Evolutionary conservation across 768 basidiomycete genomes (phyloP), one percentile per base, ranked within the genome.

Genomic region (Ramaria sp.): DNA sequence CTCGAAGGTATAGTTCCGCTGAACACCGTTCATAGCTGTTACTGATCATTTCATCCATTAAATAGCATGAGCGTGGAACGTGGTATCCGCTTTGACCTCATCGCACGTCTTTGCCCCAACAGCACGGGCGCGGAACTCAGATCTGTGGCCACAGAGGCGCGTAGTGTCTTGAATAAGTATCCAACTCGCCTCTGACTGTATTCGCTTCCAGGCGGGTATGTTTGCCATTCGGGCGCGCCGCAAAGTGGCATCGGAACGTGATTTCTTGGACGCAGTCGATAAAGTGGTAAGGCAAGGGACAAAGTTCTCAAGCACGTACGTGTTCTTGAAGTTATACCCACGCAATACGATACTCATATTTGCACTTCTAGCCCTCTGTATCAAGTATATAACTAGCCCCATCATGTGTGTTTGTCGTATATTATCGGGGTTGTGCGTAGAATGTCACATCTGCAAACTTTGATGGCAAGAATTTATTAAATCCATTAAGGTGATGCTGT

Each of bases 101-200:
- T 99, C 67, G 94, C 94, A 11, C 84, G 96, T 38, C 72, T 99
- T 58, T 99, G 96, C 69, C 96, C 96, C 20, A 96, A 96, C 69
- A 94, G 96, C 13, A 97, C 96, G 11, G 96, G 96, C 59, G 96
- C 96, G n/a, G 96, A 99, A 71, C 71, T 99, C 58, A 85, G 94
- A 48, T 92, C 91, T 24, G 96, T 99, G 7, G 93, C 94, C 15
- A 99, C 95, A 9, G 95, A 99, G 79, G 89, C 88, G 65, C 39
- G 75, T 67, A 10, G n/a, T 31, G 6, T 15, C n/a, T 20, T 55
- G 4, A 38, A 11, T 34, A 34, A 34, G n/a, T 51, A 27, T 27
- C 27, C 27, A 27, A 27, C 19, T 27, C 30, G 30, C 47, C 33
- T 22, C 11, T 51, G 33, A 41, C 41, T n/a, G 61, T 37, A 27